Base-by-base conservation (phyloP, 1,284 basidiomycete species). In the Thelephora terrestris region DNA sequence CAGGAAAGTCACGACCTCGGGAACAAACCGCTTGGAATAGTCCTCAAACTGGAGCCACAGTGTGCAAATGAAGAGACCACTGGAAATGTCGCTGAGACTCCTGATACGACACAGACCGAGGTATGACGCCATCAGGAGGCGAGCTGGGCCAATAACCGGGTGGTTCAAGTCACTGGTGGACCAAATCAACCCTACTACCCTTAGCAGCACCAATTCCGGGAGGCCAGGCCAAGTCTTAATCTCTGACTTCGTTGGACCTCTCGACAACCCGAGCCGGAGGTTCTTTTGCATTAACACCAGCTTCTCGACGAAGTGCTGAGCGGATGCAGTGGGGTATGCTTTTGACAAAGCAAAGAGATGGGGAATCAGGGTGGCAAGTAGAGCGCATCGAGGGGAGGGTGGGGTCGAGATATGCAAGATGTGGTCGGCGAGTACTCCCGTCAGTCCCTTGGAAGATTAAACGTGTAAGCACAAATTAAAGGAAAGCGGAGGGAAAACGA, bases 121-220 rank as follows among this genome's bases (percentile, higher is more conserved):
- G 62, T 98, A 99, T 47, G 93, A 85, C 1, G 87, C 91, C 70
- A 97, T 89, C 43, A 99, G 76, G 20, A 98, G 66, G 43, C 91
- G 78, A 0, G 93, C 77, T 0, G 94, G 91, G 0, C 91, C 87
- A 20, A 90, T 73, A 44, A 99, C 92, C 0, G 85, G 79, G 63
- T 99, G 94, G 49, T 84, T 86, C 65, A 93, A 79, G 67, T 99
- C 96, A 61, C 91, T 95, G 1, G 94, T 94, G 1, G 94, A 88
- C 93, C 93, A 99, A 18, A 91, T 70, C 4, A 77, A 67, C 3
- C 91, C 91, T 46, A 90, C 77, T 34, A 93, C 64, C 27, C 93
- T 81, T 21, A 99, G 71, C 7, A 99, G 69, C 0, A 78, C 73
- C 32, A 99, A 72, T 63, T 99, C 96, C 3, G 91, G 70, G 1